Conservation (phyloP, 352 stramenopile genomes). For the Pythium aristosporum region DNA sequence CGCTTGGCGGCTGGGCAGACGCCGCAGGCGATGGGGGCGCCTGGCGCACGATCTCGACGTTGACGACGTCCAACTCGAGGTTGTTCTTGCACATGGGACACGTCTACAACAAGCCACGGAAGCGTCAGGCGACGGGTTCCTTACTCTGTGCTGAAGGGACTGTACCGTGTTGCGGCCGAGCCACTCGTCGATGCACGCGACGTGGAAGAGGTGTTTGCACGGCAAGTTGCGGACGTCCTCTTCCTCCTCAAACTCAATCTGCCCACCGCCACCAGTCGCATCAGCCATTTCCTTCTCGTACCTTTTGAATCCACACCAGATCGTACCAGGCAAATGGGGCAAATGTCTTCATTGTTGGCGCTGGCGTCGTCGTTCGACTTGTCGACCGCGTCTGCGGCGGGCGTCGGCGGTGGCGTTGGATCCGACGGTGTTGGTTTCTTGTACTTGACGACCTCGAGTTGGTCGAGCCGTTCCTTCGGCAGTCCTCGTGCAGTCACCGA, state of each 20-base stretch:
- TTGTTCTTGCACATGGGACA: slow-evolving; percentile 86
- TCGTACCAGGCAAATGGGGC: slow-evolving; percentile 69
- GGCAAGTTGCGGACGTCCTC: slow-evolving; percentile 75
- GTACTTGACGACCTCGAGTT: slow-evolving; percentile 69
- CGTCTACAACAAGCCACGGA: slow-evolving; percentile 30
- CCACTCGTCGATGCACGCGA: slow-evolving; percentile 89
- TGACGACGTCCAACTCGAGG: slow-evolving; percentile 52
- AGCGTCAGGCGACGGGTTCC: not conserved
- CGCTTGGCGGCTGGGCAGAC: slow-evolving; percentile 12
- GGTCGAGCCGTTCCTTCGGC: slow-evolving; percentile 59
- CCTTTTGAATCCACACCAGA: not conserved
- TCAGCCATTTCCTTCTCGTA: no score
- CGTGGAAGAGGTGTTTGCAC: slow-evolving; percentile 90
- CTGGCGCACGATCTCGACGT: slow-evolving; percentile 34
- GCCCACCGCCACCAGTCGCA: not conserved
- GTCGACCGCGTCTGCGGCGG: not conserved
- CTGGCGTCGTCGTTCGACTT: not conserved
- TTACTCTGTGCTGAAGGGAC: not conserved
- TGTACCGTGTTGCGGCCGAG: slow-evolving; percentile 83
- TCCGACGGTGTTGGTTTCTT: slow-evolving; percentile 26
- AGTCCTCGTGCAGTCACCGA: slow-evolving; percentile 45
- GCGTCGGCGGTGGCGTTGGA: slow-evolving; percentile 1
- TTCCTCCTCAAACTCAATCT: slow-evolving; percentile 78
- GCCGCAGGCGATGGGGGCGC: not conserved
- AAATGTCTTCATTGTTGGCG: slow-evolving; percentile 57